A percentile compares a stretch with the other conserved stretches of the same genome.
Conservation (phyloP, 140 eudicot species). For the Ambrosia hybrid region DNA sequence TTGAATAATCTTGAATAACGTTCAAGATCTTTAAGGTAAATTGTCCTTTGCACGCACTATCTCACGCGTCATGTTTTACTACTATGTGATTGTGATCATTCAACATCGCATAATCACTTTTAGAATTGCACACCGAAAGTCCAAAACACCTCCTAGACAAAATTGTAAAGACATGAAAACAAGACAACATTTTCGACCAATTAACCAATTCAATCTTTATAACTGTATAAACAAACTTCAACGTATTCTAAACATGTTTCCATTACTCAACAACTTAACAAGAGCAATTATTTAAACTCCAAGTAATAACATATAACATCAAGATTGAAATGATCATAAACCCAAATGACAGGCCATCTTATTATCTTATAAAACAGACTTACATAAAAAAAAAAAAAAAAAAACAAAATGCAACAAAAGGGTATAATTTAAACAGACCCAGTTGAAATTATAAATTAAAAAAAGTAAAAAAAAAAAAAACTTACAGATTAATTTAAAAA, state of each 20-base stretch:
- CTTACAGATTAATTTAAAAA: background rate
- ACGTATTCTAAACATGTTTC: background rate
- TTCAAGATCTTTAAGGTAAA: too few species aligned
- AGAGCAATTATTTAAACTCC: too few species aligned
- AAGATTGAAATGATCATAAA: slow-evolving; percentile 2
- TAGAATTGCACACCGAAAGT: background rate
- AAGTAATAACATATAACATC: background rate
- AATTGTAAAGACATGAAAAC: background rate
- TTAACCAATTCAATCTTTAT: background rate
- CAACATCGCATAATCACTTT: background rate
- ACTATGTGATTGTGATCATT: background rate
- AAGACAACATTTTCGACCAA: background rate
- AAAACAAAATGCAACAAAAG: background rate
- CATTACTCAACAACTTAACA: too few species aligned
- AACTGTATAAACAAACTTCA: background rate
- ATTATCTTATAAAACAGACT: too few species aligned
- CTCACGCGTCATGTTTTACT: background rate
- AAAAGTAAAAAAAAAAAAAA: background rate
- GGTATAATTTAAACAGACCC: background rate
- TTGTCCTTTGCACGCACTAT: too few species aligned
- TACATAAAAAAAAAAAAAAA: too few species aligned
- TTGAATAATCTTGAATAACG: too few species aligned
- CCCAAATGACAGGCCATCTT: background rate
- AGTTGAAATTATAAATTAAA: background rate
- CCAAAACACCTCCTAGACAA: background rate